Base-by-base conservation (phyloP, 23 red algal genomes). In the Agarophyton chilense region DNA sequence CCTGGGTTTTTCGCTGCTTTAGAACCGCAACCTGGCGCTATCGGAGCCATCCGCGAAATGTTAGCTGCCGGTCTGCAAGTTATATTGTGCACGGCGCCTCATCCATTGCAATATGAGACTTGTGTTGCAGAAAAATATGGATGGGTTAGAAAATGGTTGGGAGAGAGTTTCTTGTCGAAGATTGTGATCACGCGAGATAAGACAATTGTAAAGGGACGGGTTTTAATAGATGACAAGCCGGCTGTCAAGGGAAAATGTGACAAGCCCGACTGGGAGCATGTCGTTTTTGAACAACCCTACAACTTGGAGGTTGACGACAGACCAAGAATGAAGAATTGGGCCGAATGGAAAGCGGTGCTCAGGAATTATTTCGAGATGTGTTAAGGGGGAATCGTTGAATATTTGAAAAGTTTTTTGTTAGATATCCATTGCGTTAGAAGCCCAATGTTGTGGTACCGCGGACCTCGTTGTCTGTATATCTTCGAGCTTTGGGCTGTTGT, bases 161-260 rank as follows among this genome's bases (percentile, higher is more conserved):
- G 96, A 8, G 92, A 95, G 63, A 92, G 95, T 12, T 98, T 62
- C 39, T 55, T 98, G 63, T 26, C 83, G 36, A 86, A 89, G 1
- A 41, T 98, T 44, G 88, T 98, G 24, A 93, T 98, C 75, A 93
- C 92, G 24, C 73, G 96, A 12, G 96, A 98, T 67, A 98, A 98
- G 51, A 95, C 96, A 53, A 73, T 94, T 56, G 92, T 98, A 2
- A 84, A 82, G 52, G 96, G 96, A 40, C 36, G 62, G 28, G 77
- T 98, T 28, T 79, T 98, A 32, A 94, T 98, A 44, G 96, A 98
- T 70, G 96, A 98, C 82, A 98, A 98, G 72, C 96, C 96, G 52
- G 42, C 45, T 26, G 83, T 98, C 8, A 65, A 51, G 24, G 96
- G 96, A 41, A 57, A 76, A 22, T 88, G 81, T 49, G 81, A 71